Evolutionary conservation across 2,329 filamentous ascomycete genomes (phyloP).

Genomic region (Paracorniculantispora psalliotae): DNA sequence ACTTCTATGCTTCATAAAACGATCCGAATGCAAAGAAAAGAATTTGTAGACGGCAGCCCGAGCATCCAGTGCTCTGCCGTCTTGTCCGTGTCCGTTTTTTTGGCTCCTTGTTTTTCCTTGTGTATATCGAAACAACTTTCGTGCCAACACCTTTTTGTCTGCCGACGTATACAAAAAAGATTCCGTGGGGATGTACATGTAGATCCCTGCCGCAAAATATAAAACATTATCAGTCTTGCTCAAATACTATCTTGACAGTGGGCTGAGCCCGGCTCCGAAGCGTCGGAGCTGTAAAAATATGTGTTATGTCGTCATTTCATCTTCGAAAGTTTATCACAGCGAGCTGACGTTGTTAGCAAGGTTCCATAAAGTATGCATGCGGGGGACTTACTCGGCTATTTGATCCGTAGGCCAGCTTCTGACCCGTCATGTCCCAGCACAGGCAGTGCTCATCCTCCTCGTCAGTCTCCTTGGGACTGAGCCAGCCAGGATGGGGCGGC

Average conservation of each 20-base stretch:
- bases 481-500: constrained; percentile 51
- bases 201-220: neutral
- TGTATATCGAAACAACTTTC: neutral
- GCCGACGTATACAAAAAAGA: constrained; percentile 2
- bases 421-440: constrained; percentile 57
- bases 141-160: neutral
- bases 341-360: constrained; percentile 29
- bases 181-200: neutral
- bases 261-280: no score
- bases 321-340: constrained; percentile 48
- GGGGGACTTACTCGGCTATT: constrained; percentile 53
- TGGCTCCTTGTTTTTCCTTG: neutral
- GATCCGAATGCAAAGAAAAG: neutral
- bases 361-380: neutral
- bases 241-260: neutral
- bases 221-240: neutral
- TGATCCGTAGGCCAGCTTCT: constrained; percentile 58
- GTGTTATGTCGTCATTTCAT: constrained; percentile 20
- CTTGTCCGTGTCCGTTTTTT: neutral
- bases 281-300: neutral
- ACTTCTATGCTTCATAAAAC: constrained; percentile 1
- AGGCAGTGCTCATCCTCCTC: constrained; percentile 59
- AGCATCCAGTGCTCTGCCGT: neutral
- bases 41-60: neutral
- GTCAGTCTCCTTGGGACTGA: constrained; percentile 52